These are phyloP conservation scores for Acrasis kona DNA, from an alignment of 78 protist genomes.

Conservation along the genomic window DNA sequence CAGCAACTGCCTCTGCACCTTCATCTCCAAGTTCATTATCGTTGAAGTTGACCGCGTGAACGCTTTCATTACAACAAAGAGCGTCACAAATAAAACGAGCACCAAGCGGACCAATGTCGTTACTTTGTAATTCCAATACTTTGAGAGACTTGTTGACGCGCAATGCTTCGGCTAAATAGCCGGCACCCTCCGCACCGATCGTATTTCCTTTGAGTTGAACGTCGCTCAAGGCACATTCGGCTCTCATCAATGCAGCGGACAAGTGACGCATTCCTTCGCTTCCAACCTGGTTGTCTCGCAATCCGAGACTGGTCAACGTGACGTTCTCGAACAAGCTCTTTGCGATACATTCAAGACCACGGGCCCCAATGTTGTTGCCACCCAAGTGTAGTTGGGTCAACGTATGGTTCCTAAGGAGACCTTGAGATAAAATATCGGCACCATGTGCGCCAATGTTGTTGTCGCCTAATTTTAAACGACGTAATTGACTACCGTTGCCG, in stretches of 20 bases:
- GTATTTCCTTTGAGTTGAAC: background rate
- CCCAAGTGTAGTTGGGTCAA: background rate
- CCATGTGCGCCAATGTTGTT: background rate
- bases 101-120: background rate
- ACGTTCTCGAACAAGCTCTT: background rate
- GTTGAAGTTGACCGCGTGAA: background rate
- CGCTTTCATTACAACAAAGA: background rate
- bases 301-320: background rate
- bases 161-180: background rate
- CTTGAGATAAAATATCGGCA: background rate
- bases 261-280: background rate
- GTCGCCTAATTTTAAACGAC: background rate
- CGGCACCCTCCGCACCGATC: background rate
- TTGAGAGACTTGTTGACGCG: background rate
- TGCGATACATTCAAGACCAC: background rate
- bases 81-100: background rate
- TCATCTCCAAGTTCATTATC: constrained; percentile 12
- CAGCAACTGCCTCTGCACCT: constrained; percentile 4
- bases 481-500: no score
- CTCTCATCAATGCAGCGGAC: background rate
- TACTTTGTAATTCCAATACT: background rate
- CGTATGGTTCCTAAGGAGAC: background rate
- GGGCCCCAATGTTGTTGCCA: background rate
- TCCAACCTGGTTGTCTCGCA: background rate
- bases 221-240: background rate